Evolutionary conservation across 306 rosid species (phyloP).

Genomic region (Rubus parviflorus): DNA sequence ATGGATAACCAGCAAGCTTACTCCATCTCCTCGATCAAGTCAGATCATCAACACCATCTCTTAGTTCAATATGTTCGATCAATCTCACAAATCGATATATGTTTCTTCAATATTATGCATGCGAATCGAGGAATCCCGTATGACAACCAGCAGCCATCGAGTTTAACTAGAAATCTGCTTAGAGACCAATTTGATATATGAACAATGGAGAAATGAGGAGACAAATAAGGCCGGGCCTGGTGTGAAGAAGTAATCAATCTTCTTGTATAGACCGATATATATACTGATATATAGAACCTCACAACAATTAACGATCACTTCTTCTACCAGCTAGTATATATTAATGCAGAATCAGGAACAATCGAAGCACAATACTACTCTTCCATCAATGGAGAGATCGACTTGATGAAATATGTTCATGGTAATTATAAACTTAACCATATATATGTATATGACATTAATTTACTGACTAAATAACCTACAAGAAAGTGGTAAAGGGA

Average conservation of each 20-base stretch:
- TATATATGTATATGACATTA: neutral
- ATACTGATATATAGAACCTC: neutral
- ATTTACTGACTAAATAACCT: neutral
- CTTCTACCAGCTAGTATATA: neutral
- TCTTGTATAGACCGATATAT: neutral
- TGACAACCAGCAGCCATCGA: neutral
- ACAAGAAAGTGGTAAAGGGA: conserved; percentile 8
- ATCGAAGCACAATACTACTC: neutral
- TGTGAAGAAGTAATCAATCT: neutral
- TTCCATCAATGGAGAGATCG: neutral
- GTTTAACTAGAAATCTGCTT: neutral
- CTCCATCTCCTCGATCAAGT: too few species aligned
- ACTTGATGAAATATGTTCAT: neutral
- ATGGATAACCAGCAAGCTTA: too few species aligned
- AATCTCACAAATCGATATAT: neutral
- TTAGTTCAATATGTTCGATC: neutral
- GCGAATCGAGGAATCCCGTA: neutral
- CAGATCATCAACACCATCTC: neutral
- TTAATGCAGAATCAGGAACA: neutral
- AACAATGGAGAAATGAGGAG: neutral
- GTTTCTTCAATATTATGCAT: neutral
- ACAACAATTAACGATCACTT: neutral
- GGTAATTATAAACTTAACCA: neutral
- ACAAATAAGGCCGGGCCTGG: neutral
- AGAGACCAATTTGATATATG: neutral